Evolutionary conservation across 768 basidiomycete species (phyloP).

Genomic region (Pleurotus ostreatus): DNA sequence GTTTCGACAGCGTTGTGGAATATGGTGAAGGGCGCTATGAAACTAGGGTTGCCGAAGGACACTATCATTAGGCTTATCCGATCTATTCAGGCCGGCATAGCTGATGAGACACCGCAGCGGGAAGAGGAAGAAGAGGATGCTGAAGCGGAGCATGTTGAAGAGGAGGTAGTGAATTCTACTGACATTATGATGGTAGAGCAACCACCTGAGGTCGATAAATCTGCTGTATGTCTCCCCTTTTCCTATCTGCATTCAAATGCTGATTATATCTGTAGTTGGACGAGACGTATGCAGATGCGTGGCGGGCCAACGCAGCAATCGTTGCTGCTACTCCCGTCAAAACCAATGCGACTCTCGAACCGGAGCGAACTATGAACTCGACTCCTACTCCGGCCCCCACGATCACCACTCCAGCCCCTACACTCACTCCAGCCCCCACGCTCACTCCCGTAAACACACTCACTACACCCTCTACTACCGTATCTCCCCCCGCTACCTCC

Average conservation of each 20-base stretch:
- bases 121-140: constrained; percentile 27
- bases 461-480: constrained; percentile 5
- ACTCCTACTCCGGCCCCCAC: constrained; percentile 9
- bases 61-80: constrained; percentile 55
- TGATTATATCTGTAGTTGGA: constrained; percentile 33
- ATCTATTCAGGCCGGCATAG: constrained; percentile 52
- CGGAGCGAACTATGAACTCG: constrained; percentile 7
- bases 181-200: background rate
- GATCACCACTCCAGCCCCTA: constrained; percentile 8
- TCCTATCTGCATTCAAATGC: background rate
- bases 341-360: constrained; percentile 7
- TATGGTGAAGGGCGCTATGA: constrained; percentile 58
- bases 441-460: constrained; percentile 9
- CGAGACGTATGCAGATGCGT: constrained; percentile 56
- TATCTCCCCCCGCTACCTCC: constrained; percentile 8
- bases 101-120: constrained; percentile 26
- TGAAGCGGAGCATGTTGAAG: constrained; percentile 16
- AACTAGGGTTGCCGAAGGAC: constrained; percentile 57
- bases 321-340: constrained; percentile 15
- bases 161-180: constrained; percentile 13
- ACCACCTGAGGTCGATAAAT: background rate
- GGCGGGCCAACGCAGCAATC: constrained; percentile 52
- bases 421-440: constrained; percentile 12
- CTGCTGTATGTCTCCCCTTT: constrained; percentile 11
- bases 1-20: constrained; percentile 73